Evolutionary conservation across 768 basidiomycete species (phyloP).

Genomic region (Flagelloscypha sp.): DNA sequence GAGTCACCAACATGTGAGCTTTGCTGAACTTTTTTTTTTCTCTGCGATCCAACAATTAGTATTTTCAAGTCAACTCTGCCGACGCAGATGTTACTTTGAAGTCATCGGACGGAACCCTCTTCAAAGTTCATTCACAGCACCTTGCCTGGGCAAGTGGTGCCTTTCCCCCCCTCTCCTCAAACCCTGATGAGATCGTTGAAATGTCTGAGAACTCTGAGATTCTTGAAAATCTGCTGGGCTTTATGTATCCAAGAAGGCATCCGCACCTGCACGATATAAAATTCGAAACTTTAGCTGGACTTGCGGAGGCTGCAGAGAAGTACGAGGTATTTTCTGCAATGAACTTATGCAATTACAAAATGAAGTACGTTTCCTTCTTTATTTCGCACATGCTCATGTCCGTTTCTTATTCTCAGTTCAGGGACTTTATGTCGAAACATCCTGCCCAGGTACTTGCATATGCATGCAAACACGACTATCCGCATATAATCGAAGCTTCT

Average conservation of each 20-base stretch:
- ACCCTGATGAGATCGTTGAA: conserved; percentile 13
- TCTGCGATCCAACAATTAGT: too few species aligned
- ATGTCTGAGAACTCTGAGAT: conserved; percentile 15
- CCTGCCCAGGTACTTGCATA: conserved; percentile 1
- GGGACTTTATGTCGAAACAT: too few species aligned
- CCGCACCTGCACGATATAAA: conserved; percentile 11
- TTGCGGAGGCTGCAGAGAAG: conserved; percentile 17
- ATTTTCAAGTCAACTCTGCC: conserved; percentile 10
- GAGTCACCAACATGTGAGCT: too few species aligned
- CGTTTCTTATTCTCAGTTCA: background rate
- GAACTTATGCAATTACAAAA: conserved; percentile 13
- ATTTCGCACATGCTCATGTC: too few species aligned
- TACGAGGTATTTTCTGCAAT: conserved; percentile 15
- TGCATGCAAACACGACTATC: conserved; percentile 5
- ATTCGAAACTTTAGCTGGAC: conserved; percentile 10
- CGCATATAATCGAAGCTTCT: conserved; percentile 14
- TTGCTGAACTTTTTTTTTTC: too few species aligned
- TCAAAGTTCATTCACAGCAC: conserved; percentile 10
- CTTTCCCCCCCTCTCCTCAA: conserved; percentile 5
- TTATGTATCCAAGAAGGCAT: conserved; percentile 15
- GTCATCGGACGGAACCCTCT: conserved; percentile 9
- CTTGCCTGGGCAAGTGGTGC: conserved; percentile 6
- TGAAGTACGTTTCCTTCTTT: conserved; percentile 14
- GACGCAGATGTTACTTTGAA: conserved; percentile 10
- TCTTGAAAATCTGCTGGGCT: conserved; percentile 15